Conservation (phyloP, 192 early-diverging fungal species). For the Endogone sp. region DNA sequence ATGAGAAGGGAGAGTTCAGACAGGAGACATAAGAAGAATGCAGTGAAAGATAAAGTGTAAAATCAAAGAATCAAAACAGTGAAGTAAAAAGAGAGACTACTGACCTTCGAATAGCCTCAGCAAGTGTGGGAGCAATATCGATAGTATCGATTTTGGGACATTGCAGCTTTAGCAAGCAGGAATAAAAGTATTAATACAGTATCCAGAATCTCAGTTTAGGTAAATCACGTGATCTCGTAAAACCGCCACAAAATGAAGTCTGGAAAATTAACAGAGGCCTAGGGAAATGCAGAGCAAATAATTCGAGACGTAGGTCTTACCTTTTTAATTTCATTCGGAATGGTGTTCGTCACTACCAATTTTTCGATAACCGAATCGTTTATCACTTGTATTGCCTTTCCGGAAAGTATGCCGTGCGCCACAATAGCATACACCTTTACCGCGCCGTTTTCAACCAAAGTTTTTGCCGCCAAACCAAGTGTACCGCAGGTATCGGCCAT, state of each 20-base stretch:
- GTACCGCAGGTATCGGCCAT: constrained; percentile 97
- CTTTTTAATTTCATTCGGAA: constrained; percentile 79
- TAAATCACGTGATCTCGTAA: too few relatives aligned
- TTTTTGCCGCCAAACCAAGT: constrained; percentile 82
- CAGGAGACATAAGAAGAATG: too few relatives aligned
- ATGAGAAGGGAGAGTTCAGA: too few relatives aligned
- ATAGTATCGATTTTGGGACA: constrained; percentile 81
- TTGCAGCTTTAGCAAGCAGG: constrained; percentile 14
- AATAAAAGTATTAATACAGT: too few relatives aligned
- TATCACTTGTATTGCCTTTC: constrained; percentile 88
- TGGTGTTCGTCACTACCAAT: constrained; percentile 79
- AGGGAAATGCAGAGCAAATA: neutral
- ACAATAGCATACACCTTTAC: constrained; percentile 92
- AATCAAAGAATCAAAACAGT: neutral
- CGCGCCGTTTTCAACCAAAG: constrained; percentile 87
- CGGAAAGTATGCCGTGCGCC: constrained; percentile 91
- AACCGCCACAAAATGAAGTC: too few relatives aligned
- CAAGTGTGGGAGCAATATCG: constrained; percentile 74
- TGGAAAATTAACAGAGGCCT: too few relatives aligned
- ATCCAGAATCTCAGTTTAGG: too few relatives aligned
- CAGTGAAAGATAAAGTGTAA: neutral
- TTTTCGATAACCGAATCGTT: constrained; percentile 71
- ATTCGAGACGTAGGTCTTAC: too few relatives aligned
- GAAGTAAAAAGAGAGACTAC: constrained; percentile 1
- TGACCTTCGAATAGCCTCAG: constrained; percentile 64